phyloP scores from a whole-genome alignment of 2,329 filamentous ascomycete species.

The Claviceps paspali region DNA sequence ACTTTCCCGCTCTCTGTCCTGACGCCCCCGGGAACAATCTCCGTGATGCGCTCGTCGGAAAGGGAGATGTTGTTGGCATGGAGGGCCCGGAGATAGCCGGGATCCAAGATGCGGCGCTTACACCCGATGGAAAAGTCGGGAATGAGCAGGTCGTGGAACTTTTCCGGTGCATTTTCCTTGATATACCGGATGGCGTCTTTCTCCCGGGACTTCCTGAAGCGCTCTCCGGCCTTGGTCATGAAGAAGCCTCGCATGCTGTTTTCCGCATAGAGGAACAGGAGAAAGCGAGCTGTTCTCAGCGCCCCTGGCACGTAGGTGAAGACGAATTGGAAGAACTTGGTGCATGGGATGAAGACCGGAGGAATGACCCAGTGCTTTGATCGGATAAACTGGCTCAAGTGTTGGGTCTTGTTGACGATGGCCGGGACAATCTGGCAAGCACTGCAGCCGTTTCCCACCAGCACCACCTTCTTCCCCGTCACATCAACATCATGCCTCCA shows the following conservation, averaged over 20 bases:
- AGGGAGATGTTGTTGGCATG: constrained; percentile 29
- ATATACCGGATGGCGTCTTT: constrained; percentile 24
- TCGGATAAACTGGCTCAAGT: constrained; percentile 26
- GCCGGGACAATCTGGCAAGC: constrained; percentile 36
- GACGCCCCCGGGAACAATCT: constrained; percentile 28
- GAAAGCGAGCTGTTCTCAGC: constrained; percentile 22
- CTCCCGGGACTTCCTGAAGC: constrained; percentile 21
- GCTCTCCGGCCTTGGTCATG: constrained; percentile 19
- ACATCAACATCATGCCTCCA: constrained; percentile 38
- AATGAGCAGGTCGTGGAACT: constrained; percentile 46
- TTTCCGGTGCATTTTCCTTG: constrained; percentile 32
- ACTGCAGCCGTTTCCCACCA: constrained; percentile 41
- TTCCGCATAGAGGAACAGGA: constrained; percentile 26
- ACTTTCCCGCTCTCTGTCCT: constrained; percentile 22
- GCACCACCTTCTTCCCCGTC: constrained; percentile 28
- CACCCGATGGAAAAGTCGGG: constrained; percentile 48
- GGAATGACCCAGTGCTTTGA: constrained; percentile 28
- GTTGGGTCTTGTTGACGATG: constrained; percentile 20
- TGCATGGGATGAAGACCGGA: constrained; percentile 12
- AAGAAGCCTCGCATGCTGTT: constrained; percentile 21
- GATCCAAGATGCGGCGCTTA: constrained; percentile 47
- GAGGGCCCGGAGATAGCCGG: constrained; percentile 37
- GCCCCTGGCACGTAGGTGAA: constrained; percentile 32
- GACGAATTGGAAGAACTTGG: constrained; percentile 14
- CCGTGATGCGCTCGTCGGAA: constrained; percentile 32